Conservation (phyloP, 1,284 basidiomycete species). For the Austropuccinia psidii region DNA sequence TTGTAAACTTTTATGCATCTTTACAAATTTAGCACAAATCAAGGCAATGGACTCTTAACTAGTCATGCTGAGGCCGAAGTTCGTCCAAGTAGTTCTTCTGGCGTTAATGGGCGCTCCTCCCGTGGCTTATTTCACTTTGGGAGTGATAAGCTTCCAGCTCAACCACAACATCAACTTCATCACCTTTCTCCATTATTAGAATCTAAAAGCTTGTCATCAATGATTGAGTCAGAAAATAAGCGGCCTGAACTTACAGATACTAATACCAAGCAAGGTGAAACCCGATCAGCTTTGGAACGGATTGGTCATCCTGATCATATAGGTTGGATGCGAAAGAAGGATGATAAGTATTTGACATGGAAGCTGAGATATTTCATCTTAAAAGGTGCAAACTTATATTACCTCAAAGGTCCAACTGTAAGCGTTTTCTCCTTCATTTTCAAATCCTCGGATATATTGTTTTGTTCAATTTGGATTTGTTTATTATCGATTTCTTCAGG, state of each 20-base stretch:
- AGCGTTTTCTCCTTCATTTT: conserved; percentile 45
- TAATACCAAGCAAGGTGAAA: conserved; percentile 25
- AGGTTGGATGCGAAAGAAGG: conserved; percentile 94
- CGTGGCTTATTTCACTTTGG: conserved; percentile 18
- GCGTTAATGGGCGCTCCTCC: not conserved
- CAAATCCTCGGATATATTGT: not conserved
- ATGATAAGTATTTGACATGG: conserved; percentile 88
- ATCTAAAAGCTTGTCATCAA: conserved; percentile 38
- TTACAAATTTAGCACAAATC: too few relatives aligned
- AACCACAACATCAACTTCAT: conserved; percentile 43
- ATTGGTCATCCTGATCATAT: conserved; percentile 78
- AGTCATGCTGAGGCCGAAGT: not conserved
- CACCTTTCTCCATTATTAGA: conserved; percentile 38
- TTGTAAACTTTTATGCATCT: too few relatives aligned
- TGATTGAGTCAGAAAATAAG: conserved; percentile 43
- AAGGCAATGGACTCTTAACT: not conserved
- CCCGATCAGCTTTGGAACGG: conserved; percentile 61
- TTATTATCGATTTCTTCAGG: conserved; percentile 52
- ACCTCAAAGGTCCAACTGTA: conserved; percentile 66
- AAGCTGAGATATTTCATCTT: conserved; percentile 88
- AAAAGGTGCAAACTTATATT: conserved; percentile 83
- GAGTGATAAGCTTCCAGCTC: conserved; percentile 39
- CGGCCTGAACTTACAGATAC: conserved; percentile 57
- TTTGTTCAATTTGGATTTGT: conserved; percentile 40
- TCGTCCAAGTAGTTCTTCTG: not conserved